Evolutionary conservation across 75 land plant genomes (phyloP).

Genomic region (Selaginella moellendorffii): DNA sequence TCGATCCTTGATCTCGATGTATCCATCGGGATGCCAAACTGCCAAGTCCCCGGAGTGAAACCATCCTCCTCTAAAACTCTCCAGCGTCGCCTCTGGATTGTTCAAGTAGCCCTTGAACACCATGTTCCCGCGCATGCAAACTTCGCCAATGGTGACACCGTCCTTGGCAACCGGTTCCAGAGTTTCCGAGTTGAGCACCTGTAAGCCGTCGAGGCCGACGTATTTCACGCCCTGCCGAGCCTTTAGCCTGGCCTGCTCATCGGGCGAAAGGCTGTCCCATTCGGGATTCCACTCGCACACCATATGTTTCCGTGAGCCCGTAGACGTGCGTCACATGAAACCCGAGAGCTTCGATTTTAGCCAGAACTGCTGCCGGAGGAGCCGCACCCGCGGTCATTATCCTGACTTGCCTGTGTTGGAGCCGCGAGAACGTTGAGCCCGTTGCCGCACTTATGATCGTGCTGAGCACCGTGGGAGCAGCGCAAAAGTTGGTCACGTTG

Average conservation of each 20-base stretch:
- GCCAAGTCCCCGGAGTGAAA: slow-evolving; percentile 77
- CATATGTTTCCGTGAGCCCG: slow-evolving; percentile 10
- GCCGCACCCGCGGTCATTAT: slow-evolving; percentile 93
- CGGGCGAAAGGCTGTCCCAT: neutral
- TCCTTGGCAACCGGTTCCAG: slow-evolving; percentile 64
- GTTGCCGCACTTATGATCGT: slow-evolving; percentile 42
- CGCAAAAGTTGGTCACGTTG: slow-evolving; percentile 79
- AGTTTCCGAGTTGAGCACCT: slow-evolving; percentile 35
- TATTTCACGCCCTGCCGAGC: slow-evolving; percentile 5
- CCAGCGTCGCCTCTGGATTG: slow-evolving; percentile 72
- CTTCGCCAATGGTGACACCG: slow-evolving; percentile 63
- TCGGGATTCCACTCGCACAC: slow-evolving; percentile 9
- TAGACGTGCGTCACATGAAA: slow-evolving; percentile 1
- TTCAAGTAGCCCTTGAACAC: slow-evolving; percentile 95
- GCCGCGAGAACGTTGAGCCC: slow-evolving; percentile 28
- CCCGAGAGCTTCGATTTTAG: neutral
- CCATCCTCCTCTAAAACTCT: slow-evolving; percentile 71
- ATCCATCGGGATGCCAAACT: slow-evolving; percentile 80
- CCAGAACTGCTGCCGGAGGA: slow-evolving; percentile 59
- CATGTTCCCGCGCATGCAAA: slow-evolving; percentile 69
- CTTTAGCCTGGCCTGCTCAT: neutral
- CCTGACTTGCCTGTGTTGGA: slow-evolving; percentile 32
- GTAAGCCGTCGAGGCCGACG: neutral
- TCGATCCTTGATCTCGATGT: slow-evolving; percentile 79
- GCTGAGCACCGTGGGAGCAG: slow-evolving; percentile 84